Evolutionary conservation across 2,329 filamentous ascomycete genomes (phyloP), one percentile per base, ranked within the genome.

Genomic region (Colletotrichum coccodes): DNA sequence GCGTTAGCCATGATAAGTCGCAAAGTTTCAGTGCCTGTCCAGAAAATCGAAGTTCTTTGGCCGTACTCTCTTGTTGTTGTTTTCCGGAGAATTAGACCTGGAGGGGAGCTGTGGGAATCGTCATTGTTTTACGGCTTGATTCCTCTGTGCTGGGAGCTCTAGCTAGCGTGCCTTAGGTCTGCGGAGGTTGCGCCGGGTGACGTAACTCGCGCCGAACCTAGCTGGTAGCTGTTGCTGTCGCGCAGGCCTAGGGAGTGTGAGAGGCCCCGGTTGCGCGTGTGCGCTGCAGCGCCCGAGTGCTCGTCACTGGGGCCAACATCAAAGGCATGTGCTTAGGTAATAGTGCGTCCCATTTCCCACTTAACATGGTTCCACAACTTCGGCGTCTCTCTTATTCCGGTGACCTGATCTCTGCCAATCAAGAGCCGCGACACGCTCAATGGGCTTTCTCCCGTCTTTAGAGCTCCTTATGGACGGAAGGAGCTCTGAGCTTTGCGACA

Each of bases 1-100:
- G 85, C 84, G 75, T 79, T 72, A 72, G 81, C 81, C 80, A 82
- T 82, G 70, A 23, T 57, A 42, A 21, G 42, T 60, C 6, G 42
- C 28, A 34, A 23, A 6, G 26, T 49, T 28, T 54, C 50, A 47
- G 32, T 49, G 23, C 23, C 14, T 49, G 38, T 52, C 8, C 26
- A 60, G 36, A 7, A 18, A 28, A 28, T 30, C 34, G 7, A 21
- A 38, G 50, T 50, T 59, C 14, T 53, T 60, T 36, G 32, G 12
- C 21, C 23, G 28, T 34, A 44, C 18, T 23, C 42, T 23, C 44
- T 50, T 68, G 50, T 42, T 49, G 56, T 42, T 60, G 68, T 61
- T 56, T 61, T 59, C 49, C 36, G 47, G 28, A 42, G 36, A 30
- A 49, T 26, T 38, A 36, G 14, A 60, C 6, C n/a, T 36, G 62